Conservation (phyloP, 306 rosid genomes). For the Gastrolobium bilobum region DNA sequence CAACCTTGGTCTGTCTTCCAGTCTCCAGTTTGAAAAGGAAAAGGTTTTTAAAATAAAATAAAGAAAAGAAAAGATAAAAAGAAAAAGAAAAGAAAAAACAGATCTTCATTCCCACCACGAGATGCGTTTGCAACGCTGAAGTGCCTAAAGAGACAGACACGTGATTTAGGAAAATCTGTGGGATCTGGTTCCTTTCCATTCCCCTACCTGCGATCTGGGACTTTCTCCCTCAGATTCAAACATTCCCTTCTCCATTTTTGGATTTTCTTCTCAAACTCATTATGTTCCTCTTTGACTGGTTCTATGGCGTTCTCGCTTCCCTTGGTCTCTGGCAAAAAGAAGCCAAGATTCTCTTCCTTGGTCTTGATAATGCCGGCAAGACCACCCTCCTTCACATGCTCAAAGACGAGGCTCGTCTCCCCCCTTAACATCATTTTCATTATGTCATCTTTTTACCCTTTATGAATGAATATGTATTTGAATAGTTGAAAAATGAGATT, state of each 20-base stretch:
- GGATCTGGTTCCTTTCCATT: slow-evolving; percentile 42
- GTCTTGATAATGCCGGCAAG: slow-evolving; percentile 92
- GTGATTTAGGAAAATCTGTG: slow-evolving; percentile 46
- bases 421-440: background rate
- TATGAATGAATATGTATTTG: background rate
- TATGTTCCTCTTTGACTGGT: slow-evolving; percentile 88
- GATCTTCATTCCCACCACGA: slow-evolving; percentile 16
- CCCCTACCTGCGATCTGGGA: slow-evolving; percentile 40
- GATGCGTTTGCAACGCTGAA: slow-evolving; percentile 41
- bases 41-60: background rate
- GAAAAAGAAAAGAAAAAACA: background rate
- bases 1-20: background rate
- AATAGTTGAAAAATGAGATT: background rate
- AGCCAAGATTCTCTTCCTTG: slow-evolving; percentile 85
- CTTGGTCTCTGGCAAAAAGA: slow-evolving; percentile 91
- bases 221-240: slow-evolving; percentile 38
- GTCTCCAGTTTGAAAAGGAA: background rate
- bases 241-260: slow-evolving; percentile 16
- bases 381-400: slow-evolving; percentile 94
- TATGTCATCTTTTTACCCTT: background rate
- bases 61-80: background rate
- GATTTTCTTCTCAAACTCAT: background rate
- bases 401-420: slow-evolving; percentile 71
- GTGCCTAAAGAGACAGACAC: slow-evolving; percentile 32
- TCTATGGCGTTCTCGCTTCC: slow-evolving; percentile 83